Conservation (phyloP, 2,329 filamentous ascomycete genomes). For the Ophiostoma piceae region DNA sequence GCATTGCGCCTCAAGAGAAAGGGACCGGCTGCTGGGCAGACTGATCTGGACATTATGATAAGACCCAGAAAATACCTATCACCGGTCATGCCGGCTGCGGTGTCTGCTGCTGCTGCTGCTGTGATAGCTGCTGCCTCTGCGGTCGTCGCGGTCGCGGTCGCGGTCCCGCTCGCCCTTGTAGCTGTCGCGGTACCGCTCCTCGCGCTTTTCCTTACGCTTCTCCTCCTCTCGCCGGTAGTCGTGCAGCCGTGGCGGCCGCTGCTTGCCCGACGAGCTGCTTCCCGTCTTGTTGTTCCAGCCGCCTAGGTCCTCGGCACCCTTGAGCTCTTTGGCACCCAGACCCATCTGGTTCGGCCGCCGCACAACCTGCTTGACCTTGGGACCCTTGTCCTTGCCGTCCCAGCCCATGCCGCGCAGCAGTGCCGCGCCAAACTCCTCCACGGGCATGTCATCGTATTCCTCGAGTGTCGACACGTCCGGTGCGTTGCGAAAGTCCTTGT, state of each 20-base stretch:
- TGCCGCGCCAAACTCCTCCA: conserved; percentile 91
- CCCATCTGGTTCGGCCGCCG: conserved; percentile 76
- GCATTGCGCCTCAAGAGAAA: neutral
- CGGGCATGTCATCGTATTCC: conserved; percentile 82
- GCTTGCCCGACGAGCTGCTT: conserved; percentile 1
- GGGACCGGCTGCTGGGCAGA: neutral
- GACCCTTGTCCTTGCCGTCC: conserved; percentile 62
- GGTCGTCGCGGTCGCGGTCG: conserved; percentile 18
- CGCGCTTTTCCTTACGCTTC: conserved; percentile 26
- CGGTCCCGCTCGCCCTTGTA: conserved; percentile 21
- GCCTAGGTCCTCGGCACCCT: conserved; percentile 29
- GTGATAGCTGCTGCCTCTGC: conserved; percentile 13
- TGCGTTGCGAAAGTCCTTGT: conserved; percentile 62
- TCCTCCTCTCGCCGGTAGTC: conserved; percentile 30
- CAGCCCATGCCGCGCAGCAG: conserved; percentile 91
- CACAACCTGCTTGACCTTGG: conserved; percentile 60
- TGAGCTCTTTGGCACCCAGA: conserved; percentile 55
- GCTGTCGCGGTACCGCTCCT: conserved; percentile 25
- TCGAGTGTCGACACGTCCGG: conserved; percentile 72
- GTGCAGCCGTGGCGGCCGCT: conserved; percentile 28
- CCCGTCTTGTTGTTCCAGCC: conserved; percentile 28
- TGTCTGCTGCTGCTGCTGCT: conserved; percentile 20
- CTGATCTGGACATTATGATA: neutral
- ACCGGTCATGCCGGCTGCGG: conserved; percentile 21
- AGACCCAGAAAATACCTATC: neutral